Evolutionary conservation across 2,329 filamentous ascomycete species (phyloP).

Genomic region (Ophioceras dolichostomum): DNA sequence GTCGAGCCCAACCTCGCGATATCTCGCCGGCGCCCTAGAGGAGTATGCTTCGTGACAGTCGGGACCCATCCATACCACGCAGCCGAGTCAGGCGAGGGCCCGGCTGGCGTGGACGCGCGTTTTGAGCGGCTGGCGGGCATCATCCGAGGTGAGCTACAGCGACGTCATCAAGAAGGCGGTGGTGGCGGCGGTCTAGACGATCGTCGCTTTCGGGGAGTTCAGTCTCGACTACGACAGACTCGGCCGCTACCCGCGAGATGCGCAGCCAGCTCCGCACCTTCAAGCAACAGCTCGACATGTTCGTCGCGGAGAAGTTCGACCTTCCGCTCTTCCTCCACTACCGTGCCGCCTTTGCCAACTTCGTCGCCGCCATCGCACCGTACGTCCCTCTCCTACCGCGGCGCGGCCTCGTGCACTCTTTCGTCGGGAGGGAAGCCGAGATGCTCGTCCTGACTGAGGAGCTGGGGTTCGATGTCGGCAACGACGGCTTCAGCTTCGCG

Average conservation of each 20-base stretch:
- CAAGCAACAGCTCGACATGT: constrained; percentile 25
- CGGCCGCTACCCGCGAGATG: constrained; percentile 25
- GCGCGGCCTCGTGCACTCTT: constrained; percentile 24
- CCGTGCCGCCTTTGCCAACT: constrained; percentile 28
- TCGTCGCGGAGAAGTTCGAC: constrained; percentile 15
- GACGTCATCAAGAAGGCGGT: too few species aligned
- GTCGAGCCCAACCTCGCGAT: too few species aligned
- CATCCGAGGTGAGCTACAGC: too few species aligned
- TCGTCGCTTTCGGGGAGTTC: constrained; percentile 35
- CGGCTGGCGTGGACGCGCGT: constrained; percentile 1
- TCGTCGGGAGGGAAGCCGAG: constrained; percentile 23
- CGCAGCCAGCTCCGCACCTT: constrained; percentile 27
- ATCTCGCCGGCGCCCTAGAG: too few species aligned
- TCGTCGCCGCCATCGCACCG: constrained; percentile 24
- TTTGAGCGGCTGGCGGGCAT: constrained; percentile 13
- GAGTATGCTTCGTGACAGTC: constrained; percentile 34
- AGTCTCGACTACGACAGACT: constrained; percentile 37
- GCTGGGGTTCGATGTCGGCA: constrained; percentile 28
- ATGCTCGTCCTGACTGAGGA: constrained; percentile 21
- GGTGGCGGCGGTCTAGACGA: constrained; percentile 12
- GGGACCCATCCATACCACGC: constrained; percentile 40
- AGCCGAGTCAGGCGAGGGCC: constrained; percentile 21
- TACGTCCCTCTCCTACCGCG: constrained; percentile 23
- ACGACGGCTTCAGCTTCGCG: constrained; percentile 36
- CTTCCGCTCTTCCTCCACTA: constrained; percentile 29